Percentiles rank a stretch among this genome's conserved stretches.
phyloP scores from a whole-genome alignment of 2,329 filamentous ascomycete species.

The Alternaria sp. region DNA sequence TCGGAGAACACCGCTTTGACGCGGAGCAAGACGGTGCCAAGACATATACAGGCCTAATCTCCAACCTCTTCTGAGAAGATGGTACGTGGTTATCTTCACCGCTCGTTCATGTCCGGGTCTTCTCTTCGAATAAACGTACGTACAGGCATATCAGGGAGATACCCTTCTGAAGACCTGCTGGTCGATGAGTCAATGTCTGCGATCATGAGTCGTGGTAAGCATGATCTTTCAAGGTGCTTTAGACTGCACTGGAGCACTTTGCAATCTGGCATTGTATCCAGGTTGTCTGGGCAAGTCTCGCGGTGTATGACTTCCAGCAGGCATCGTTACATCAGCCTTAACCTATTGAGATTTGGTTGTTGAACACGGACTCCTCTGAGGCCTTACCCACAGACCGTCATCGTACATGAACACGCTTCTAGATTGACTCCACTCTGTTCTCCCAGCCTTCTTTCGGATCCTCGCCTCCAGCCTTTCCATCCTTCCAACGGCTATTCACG shows the following conservation, averaged over 20 bases:
- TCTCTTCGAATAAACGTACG: not conserved
- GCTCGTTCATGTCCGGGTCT: not conserved
- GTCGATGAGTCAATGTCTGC: not conserved
- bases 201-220: not conserved
- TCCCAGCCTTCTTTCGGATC: not conserved
- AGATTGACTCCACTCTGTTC: not conserved
- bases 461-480: not conserved
- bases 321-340: not conserved
- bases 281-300: not conserved
- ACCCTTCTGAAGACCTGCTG: not conserved
- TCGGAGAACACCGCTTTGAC: not conserved
- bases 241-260: not conserved
- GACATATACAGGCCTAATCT: not conserved
- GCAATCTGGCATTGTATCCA: not conserved
- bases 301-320: not conserved
- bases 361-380: not conserved
- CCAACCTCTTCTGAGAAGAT: not conserved
- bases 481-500: not conserved
- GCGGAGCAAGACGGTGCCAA: not conserved
- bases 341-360: not conserved
- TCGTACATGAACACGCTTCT: constrained; percentile 4
- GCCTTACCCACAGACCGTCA: constrained; percentile 3
- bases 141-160: not conserved
- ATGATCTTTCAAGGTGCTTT: not conserved
- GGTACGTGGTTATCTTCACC: not conserved